A percentile compares a stretch with the other conserved stretches of the same genome.
Evolutionary conservation across 1,284 basidiomycete species (phyloP).

Genomic region (Ganoderma leucocontextum): DNA sequence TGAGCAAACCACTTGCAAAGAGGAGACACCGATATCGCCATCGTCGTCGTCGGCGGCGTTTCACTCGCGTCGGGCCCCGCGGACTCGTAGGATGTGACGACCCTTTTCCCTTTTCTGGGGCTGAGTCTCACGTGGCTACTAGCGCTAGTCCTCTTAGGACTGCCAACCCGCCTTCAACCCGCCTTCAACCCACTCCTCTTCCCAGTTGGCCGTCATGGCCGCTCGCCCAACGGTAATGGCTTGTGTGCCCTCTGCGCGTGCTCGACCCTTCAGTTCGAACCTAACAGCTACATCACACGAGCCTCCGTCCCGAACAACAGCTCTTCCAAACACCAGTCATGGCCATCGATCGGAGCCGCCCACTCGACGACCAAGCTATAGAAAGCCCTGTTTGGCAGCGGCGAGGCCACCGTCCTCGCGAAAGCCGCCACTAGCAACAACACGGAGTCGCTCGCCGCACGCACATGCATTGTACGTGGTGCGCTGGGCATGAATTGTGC

Average conservation of each 20-base stretch:
- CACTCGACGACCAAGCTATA: not conserved
- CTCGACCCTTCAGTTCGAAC: not conserved
- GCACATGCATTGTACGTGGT: not conserved
- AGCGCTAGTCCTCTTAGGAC: not conserved
- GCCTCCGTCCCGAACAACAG: constrained; percentile 1
- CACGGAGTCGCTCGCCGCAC: not conserved
- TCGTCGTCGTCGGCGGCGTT: not conserved
- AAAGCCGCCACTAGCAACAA: not conserved
- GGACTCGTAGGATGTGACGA: constrained; percentile 9
- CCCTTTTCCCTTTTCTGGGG: not conserved
- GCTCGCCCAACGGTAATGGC: not conserved
- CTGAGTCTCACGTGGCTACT: not conserved
- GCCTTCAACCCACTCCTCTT: not conserved
- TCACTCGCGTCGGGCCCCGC: not conserved
- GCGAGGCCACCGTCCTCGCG: not conserved
- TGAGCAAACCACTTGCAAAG: constrained; percentile 4
- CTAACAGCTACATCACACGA: not conserved
- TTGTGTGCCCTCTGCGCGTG: not conserved
- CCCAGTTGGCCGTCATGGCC: not conserved
- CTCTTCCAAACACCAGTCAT: not conserved
- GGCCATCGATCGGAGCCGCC: not conserved
- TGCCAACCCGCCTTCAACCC: not conserved
- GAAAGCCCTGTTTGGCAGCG: not conserved
- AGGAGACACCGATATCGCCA: constrained; percentile 5
- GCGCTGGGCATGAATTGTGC: not conserved